phyloP scores from a whole-genome alignment of 768 basidiomycete species.

The Tephrocybe sp. region DNA sequence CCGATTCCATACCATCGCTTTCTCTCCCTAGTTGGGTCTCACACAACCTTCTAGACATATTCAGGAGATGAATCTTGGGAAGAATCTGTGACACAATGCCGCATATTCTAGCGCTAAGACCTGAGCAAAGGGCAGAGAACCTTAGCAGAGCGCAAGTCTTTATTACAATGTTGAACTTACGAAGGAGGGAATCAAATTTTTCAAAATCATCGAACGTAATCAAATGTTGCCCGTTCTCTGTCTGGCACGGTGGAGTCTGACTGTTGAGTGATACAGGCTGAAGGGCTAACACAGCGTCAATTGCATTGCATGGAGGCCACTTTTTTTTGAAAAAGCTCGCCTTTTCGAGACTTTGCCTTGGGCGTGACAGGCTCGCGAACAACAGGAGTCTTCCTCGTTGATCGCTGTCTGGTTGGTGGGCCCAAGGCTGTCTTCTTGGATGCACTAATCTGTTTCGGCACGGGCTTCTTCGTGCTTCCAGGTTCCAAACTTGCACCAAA shows the following conservation, averaged over 20 bases:
- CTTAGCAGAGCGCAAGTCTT: slow-evolving; percentile 1
- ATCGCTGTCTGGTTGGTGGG: slow-evolving; percentile 11
- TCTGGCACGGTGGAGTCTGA: slow-evolving; percentile 23
- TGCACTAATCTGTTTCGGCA: slow-evolving; percentile 19
- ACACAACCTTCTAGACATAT: slow-evolving; percentile 58
- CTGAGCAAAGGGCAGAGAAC: slow-evolving; percentile 27
- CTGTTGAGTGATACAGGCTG: slow-evolving; percentile 28
- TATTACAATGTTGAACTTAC: slow-evolving; percentile 33
- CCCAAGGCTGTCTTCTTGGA: slow-evolving; percentile 14
- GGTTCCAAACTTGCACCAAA: slow-evolving; percentile 17
- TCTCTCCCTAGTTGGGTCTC: slow-evolving; percentile 40
- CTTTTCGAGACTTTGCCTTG: slow-evolving; percentile 39
- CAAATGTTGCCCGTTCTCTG: slow-evolving; percentile 13
- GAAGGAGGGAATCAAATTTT: slow-evolving; percentile 46
- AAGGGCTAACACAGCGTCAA: slow-evolving; percentile 20
- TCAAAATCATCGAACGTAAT: slow-evolving; percentile 37
- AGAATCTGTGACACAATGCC: slow-evolving; percentile 68
- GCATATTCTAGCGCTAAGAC: slow-evolving; percentile 56
- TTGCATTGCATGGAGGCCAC: background rate
- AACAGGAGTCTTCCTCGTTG: slow-evolving; percentile 13
- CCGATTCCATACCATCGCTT: slow-evolving; percentile 42
- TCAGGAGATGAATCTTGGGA: slow-evolving; percentile 64
- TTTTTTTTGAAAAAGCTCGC: slow-evolving; percentile 8
- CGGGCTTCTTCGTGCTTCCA: slow-evolving; percentile 24
- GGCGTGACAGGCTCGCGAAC: slow-evolving; percentile 39